These are phyloP conservation scores for Lonicera japonica DNA, from an alignment of 129 eudicot genomes.

Conservation along the genomic window DNA sequence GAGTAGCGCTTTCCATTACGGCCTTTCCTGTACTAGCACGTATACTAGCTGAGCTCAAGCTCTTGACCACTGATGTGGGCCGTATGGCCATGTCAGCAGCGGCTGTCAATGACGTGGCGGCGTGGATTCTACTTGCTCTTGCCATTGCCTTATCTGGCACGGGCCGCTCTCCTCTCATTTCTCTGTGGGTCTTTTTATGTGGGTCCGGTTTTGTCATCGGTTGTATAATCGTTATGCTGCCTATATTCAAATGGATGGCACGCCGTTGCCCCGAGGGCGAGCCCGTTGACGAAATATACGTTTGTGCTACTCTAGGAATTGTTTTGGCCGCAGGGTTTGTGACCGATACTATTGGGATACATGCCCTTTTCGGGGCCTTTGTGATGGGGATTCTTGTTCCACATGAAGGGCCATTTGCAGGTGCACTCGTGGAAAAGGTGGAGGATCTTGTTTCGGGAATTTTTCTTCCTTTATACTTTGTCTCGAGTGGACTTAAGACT, in stretches of 20 bases:
- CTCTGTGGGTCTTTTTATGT: slow-evolving; percentile 72
- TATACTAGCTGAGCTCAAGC: slow-evolving; percentile 80
- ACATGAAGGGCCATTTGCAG: slow-evolving; percentile 73
- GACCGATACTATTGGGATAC: slow-evolving; percentile 77
- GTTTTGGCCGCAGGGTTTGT: slow-evolving; percentile 80
- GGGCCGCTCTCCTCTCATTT: slow-evolving; percentile 45
- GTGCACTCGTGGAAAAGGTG: slow-evolving; percentile 75
- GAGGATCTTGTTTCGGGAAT: slow-evolving; percentile 91
- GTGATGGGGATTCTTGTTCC: slow-evolving; percentile 83
- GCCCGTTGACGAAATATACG: slow-evolving; percentile 64
- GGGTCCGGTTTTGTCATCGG: slow-evolving; percentile 44
- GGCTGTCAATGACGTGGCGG: slow-evolving; percentile 83
- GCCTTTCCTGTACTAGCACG: slow-evolving; percentile 92
- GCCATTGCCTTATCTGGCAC: slow-evolving; percentile 73
- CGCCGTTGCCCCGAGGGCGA: slow-evolving; percentile 64
- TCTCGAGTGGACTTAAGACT: slow-evolving; percentile 82
- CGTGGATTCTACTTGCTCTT: slow-evolving; percentile 83
- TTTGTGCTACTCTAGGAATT: slow-evolving; percentile 66
- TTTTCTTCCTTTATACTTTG: slow-evolving; percentile 76
- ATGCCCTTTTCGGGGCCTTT: slow-evolving; percentile 86
- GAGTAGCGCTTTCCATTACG: slow-evolving; percentile 84
- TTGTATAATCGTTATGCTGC: slow-evolving; percentile 51
- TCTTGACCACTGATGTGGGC: slow-evolving; percentile 78
- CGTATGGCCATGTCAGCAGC: slow-evolving; percentile 94
- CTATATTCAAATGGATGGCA: slow-evolving; percentile 60